Conservation (phyloP, 345 rosid species). For the Bretschneidera sinensis region DNA sequence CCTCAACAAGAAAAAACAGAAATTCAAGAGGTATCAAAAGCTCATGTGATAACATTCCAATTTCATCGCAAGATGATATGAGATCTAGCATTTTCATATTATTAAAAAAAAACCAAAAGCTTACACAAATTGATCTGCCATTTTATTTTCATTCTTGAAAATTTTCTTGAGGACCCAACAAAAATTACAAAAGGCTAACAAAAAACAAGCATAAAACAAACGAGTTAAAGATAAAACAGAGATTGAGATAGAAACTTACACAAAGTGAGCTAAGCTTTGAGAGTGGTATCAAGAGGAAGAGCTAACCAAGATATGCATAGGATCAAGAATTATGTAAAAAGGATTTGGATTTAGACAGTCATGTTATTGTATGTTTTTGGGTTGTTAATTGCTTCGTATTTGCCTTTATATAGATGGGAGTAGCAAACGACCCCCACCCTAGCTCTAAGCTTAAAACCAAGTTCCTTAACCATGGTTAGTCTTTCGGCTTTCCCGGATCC, state of each 20-base stretch:
- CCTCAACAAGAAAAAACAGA: no score
- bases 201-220: conserved; percentile 6
- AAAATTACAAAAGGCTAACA: no score
- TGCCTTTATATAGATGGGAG: conserved; percentile 21
- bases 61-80: background rate
- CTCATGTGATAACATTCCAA: no score
- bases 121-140: background rate
- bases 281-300: conserved; percentile 7
- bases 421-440: conserved; percentile 14
- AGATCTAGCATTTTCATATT: conserved; percentile 20
- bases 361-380: background rate
- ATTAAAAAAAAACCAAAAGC: background rate
- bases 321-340: background rate
- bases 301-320: background rate
- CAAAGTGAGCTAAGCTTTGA: conserved; percentile 1
- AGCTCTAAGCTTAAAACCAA: conserved; percentile 21
- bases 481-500: conserved; percentile 28
- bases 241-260: conserved; percentile 23
- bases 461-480: conserved; percentile 46
- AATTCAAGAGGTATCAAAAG: background rate
- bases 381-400: conserved; percentile 3
- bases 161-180: conserved; percentile 13
- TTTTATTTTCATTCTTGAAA: background rate
- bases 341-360: background rate
- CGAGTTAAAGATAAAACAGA: background rate